phyloP scores from a whole-genome alignment of 805 yeast genomes.

The Lachancea waltii region DNA sequence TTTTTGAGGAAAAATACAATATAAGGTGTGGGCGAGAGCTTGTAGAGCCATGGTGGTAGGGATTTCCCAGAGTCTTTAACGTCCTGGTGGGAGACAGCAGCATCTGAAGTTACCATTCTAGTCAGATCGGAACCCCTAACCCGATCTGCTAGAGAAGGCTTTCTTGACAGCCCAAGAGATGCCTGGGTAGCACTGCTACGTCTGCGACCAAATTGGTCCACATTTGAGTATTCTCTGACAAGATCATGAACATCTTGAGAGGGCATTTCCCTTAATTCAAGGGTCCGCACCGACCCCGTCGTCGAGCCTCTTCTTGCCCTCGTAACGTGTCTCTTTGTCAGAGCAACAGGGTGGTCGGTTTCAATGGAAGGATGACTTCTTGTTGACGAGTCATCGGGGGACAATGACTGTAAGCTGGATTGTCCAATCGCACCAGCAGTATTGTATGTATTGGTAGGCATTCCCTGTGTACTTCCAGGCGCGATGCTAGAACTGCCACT shows the following conservation, averaged over 20 bases:
- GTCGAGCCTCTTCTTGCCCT: conserved; percentile 5
- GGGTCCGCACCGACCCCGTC: conserved; percentile 12
- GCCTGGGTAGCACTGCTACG: conserved; percentile 12
- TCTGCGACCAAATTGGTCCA: conserved; percentile 31
- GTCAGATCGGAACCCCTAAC: conserved; percentile 23
- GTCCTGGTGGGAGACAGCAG: conserved; percentile 28
- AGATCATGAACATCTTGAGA: conserved; percentile 41
- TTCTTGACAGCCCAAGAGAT: neutral
- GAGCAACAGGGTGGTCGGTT: conserved; percentile 4
- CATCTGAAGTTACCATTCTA: conserved; percentile 32
- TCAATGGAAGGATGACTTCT: neutral
- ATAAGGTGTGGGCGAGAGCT: conserved; percentile 26
- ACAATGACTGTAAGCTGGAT: neutral
- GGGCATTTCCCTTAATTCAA: conserved; percentile 33
- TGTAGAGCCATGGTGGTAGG: conserved; percentile 24
- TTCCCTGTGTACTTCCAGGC: neutral
- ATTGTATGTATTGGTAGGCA: neutral
- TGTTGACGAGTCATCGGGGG: neutral
- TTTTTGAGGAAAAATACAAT: conserved; percentile 40
- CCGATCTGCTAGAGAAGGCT: conserved; percentile 12
- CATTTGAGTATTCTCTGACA: conserved; percentile 41
- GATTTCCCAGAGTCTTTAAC: conserved; percentile 27
- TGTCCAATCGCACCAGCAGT: neutral
- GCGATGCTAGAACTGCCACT: neutral
- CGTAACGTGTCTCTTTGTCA: conserved; percentile 2